A percentile compares a stretch with the other conserved stretches of the same genome.
Conservation (phyloP, 331 rosid species). For the Stylosanthes scabra region DNA sequence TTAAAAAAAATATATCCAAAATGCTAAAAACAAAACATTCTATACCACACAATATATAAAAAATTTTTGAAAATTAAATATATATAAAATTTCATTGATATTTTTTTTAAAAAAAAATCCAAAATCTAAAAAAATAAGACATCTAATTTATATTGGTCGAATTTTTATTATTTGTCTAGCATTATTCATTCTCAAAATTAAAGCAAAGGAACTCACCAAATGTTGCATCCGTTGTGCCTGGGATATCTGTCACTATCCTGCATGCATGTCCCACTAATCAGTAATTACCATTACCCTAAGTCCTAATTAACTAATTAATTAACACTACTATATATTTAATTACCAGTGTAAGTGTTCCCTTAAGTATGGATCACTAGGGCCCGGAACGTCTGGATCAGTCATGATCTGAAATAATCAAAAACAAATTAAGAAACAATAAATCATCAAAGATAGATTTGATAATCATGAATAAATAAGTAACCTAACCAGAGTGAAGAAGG, state of each 20-base stretch:
- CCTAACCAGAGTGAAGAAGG: constrained; percentile 67
- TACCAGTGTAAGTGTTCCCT: constrained; percentile 84
- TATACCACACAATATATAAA: too few species aligned
- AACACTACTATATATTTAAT: not conserved
- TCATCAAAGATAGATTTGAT: too few species aligned
- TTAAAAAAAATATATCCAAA: too few species aligned
- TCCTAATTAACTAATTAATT: not conserved
- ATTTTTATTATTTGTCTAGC: too few species aligned
- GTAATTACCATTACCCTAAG: not conserved
- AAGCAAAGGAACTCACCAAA: constrained; percentile 54
- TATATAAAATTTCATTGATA: too few species aligned
- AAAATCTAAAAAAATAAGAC: too few species aligned
- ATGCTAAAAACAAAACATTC: too few species aligned
- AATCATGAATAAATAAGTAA: not conserved
- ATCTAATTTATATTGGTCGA: too few species aligned
- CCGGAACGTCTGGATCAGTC: constrained; percentile 89
- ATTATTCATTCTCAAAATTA: too few species aligned
- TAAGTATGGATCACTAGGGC: constrained; percentile 86
- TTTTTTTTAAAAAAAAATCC: too few species aligned
- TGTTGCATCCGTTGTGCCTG: constrained; percentile 77
- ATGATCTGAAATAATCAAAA: constrained; percentile 52
- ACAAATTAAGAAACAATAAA: not conserved
- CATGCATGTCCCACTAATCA: not conserved
- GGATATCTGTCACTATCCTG: constrained; percentile 83
- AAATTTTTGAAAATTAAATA: too few species aligned